These are phyloP conservation scores for Silene conica DNA, from an alignment of 148 eudicot species.

Conservation along the genomic window DNA sequence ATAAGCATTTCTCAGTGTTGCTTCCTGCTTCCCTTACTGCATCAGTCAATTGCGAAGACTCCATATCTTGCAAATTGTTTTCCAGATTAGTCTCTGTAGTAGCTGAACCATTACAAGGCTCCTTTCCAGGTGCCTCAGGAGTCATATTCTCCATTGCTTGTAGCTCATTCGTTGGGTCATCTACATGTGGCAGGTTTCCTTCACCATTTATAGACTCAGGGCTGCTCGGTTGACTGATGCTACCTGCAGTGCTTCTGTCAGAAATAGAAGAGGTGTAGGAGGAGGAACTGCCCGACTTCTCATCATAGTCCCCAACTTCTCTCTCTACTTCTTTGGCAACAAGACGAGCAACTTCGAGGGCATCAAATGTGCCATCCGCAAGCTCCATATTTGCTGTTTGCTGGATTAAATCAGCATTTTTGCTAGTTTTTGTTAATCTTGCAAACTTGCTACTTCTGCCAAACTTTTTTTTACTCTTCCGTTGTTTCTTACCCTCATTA, in stretches of 20 bases:
- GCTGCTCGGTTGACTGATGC: slow-evolving; percentile 32
- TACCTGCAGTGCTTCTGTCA: slow-evolving; percentile 37
- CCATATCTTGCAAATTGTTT: slow-evolving; percentile 39
- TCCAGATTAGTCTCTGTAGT: slow-evolving; percentile 28
- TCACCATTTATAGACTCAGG: slow-evolving; percentile 40
- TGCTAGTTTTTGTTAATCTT: slow-evolving; percentile 23
- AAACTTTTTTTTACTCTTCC: slow-evolving; percentile 29
- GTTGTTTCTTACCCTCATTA: slow-evolving; percentile 23
- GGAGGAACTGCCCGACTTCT: slow-evolving; percentile 52
- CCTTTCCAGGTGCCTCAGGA: slow-evolving; percentile 27
- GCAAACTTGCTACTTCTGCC: slow-evolving; percentile 34
- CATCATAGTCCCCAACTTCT: slow-evolving; percentile 58
- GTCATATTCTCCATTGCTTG: slow-evolving; percentile 25
- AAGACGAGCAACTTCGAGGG: slow-evolving; percentile 79
- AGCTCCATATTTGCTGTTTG: slow-evolving; percentile 56
- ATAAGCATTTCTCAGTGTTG: slow-evolving; percentile 31
- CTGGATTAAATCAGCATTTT: slow-evolving; percentile 29
- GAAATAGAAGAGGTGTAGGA: slow-evolving; percentile 34
- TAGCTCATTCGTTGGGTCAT: slow-evolving; percentile 31
- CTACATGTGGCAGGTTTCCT: slow-evolving; percentile 22
- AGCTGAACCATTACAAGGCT: slow-evolving; percentile 23
- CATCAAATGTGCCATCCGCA: slow-evolving; percentile 68
- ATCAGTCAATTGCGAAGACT: slow-evolving; percentile 47
- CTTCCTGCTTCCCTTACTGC: slow-evolving; percentile 37
- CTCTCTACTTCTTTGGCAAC: slow-evolving; percentile 91